A percentile compares a stretch with the other conserved stretches of the same genome.
Evolutionary conservation across 75 land plant species (phyloP).

Genomic region (Pinus tabuliformis): DNA sequence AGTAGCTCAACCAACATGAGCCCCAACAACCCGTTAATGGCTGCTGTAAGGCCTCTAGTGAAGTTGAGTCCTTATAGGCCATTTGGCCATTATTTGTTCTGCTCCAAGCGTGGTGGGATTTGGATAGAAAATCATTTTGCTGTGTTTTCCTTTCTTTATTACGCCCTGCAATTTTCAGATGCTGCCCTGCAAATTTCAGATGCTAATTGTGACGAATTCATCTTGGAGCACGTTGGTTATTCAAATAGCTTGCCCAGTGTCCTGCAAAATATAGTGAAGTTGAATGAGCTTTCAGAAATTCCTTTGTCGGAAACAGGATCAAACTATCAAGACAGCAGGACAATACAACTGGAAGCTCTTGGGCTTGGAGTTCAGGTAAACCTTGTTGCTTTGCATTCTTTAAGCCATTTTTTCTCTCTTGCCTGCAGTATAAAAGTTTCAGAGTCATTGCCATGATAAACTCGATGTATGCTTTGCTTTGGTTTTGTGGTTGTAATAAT

Average conservation of each 20-base stretch:
- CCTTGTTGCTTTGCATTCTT: neutral
- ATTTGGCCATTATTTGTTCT: constrained; percentile 49
- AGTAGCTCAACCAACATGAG: constrained; percentile 35
- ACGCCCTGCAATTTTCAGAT: constrained; percentile 20
- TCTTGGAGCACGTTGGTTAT: neutral
- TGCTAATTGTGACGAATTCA: neutral
- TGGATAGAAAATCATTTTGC: constrained; percentile 42
- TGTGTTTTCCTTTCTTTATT: constrained; percentile 53
- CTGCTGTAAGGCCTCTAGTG: constrained; percentile 22
- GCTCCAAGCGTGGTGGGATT: constrained; percentile 16
- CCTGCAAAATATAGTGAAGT: neutral
- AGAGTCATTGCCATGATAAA: neutral
- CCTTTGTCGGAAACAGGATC: neutral
- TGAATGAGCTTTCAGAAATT: neutral
- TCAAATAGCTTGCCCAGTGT: neutral
- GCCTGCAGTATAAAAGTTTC: no score
- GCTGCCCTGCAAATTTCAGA: constrained; percentile 18
- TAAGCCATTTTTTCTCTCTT: neutral
- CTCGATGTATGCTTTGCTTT: neutral
- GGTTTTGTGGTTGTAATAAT: neutral
- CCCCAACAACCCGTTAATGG: constrained; percentile 37
- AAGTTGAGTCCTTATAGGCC: constrained; percentile 62
- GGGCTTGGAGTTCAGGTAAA: neutral
- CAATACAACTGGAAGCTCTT: neutral
- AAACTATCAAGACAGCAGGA: neutral